phyloP scores from a whole-genome alignment of 2,329 filamentous ascomycete genomes.

The Ophiostoma himal-ulmi region DNA sequence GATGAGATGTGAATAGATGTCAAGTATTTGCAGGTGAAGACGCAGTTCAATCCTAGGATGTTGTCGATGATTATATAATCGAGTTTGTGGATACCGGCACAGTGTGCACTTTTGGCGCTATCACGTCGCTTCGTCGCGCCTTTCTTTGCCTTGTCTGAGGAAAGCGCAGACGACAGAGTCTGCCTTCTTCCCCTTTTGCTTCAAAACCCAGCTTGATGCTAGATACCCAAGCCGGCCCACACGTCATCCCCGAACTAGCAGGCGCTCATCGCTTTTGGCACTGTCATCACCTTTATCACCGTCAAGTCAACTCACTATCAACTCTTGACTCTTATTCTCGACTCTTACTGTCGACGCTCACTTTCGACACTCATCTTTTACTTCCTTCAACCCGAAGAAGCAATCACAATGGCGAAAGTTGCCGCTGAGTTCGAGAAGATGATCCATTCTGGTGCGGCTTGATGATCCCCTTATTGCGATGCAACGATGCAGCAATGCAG shows the following conservation, averaged over 20 bases:
- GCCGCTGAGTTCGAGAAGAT: conserved; percentile 50
- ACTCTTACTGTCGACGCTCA: not conserved
- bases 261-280: not conserved
- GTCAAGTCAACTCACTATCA: not conserved
- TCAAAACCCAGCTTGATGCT: not conserved
- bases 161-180: conserved; percentile 1
- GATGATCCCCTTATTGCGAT: not conserved
- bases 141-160: not conserved
- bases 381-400: not conserved
- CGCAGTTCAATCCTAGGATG: not conserved
- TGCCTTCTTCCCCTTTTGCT: conserved; percentile 6
- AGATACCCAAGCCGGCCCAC: not conserved
- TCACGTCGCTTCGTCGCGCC: conserved; percentile 3
- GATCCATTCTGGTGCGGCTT: conserved; percentile 45
- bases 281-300: not conserved
- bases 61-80: not conserved
- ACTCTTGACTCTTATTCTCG: not conserved
- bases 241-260: not conserved
- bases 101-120: not conserved
- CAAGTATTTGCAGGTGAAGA: not conserved
- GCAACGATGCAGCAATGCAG: not conserved
- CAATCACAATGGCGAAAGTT: conserved; percentile 27
- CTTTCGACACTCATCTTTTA: not conserved
- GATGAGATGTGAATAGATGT: not conserved
- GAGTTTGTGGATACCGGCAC: not conserved